phyloP scores from a whole-genome alignment of 768 basidiomycete genomes.

The Lactifluus volemus region DNA sequence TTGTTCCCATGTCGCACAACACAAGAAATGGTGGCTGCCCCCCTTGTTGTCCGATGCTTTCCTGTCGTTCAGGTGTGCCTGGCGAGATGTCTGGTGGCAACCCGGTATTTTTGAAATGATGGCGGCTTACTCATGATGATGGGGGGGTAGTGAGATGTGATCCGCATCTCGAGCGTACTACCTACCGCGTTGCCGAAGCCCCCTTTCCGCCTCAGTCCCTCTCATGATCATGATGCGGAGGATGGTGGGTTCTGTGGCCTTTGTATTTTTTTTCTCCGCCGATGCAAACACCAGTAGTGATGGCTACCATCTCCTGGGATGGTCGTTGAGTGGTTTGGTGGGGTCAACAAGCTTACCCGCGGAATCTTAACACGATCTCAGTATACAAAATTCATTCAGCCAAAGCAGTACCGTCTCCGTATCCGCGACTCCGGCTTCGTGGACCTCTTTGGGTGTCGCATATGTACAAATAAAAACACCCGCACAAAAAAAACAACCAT shows the following conservation, averaged over 20 bases:
- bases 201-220: not conserved
- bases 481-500: too few species aligned
- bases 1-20: not conserved
- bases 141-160: not conserved
- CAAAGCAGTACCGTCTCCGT: too few species aligned
- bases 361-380: not conserved
- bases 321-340: not conserved
- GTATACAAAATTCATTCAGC: too few species aligned
- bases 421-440: too few species aligned
- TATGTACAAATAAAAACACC: too few species aligned
- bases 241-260: too few species aligned
- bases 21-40: not conserved
- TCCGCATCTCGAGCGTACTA: not conserved
- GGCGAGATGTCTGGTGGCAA: not conserved
- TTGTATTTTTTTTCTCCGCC: too few species aligned
- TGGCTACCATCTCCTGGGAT: not conserved
- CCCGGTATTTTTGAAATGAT: not conserved
- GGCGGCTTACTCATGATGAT: not conserved
- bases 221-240: too few species aligned
- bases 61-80: not conserved
- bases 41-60: not conserved
- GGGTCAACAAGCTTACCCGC: too few species aligned
- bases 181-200: not conserved
- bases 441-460: too few species aligned
- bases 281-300: not conserved